A percentile compares a stretch with the other conserved stretches of the same genome.
These are phyloP conservation scores for Populus nigra DNA, from an alignment of 345 rosid species.

Conservation along the genomic window DNA sequence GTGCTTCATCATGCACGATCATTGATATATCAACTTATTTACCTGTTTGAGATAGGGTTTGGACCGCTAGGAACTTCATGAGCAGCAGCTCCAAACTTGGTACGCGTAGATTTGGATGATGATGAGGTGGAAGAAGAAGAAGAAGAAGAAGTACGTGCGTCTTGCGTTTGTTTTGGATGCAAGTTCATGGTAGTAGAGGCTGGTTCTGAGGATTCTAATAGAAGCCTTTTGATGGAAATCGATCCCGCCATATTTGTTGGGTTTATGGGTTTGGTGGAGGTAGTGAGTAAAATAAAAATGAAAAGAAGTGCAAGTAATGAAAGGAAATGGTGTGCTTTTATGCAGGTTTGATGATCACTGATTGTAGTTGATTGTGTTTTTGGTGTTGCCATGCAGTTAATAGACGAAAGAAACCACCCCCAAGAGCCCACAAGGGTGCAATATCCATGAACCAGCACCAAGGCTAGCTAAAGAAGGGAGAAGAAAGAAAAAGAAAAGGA, in stretches of 20 bases:
- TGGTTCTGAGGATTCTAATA: conserved; percentile 34
- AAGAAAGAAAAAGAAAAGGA: conserved; percentile 6
- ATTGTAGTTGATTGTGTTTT: conserved; percentile 23
- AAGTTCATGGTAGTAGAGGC: conserved; percentile 41
- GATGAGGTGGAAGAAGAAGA: conserved; percentile 6
- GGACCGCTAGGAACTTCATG: conserved; percentile 94
- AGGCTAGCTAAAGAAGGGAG: conserved; percentile 26
- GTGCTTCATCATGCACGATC: no score
- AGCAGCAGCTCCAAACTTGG: conserved; percentile 47
- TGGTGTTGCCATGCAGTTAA: conserved; percentile 74
- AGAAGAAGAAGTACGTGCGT: conserved; percentile 22
- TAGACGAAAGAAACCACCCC: conserved; percentile 67
- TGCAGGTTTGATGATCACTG: conserved; percentile 23
- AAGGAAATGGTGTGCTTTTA: conserved; percentile 35
- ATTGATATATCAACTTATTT: not conserved
- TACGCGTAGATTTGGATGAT: conserved; percentile 24
- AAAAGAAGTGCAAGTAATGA: conserved; percentile 39
- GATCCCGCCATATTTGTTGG: conserved; percentile 16
- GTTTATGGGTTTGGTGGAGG: conserved; percentile 20
- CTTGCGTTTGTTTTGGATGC: conserved; percentile 34
- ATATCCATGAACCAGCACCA: conserved; percentile 94
- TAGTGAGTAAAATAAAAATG: conserved; percentile 36
- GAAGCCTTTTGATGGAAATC: conserved; percentile 42
- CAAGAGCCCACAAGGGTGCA: conserved; percentile 87
- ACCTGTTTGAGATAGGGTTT: conserved; percentile 82